phyloP scores from a whole-genome alignment of 2,329 filamentous ascomycete genomes.

The Teratosphaeriaceae sp. region DNA sequence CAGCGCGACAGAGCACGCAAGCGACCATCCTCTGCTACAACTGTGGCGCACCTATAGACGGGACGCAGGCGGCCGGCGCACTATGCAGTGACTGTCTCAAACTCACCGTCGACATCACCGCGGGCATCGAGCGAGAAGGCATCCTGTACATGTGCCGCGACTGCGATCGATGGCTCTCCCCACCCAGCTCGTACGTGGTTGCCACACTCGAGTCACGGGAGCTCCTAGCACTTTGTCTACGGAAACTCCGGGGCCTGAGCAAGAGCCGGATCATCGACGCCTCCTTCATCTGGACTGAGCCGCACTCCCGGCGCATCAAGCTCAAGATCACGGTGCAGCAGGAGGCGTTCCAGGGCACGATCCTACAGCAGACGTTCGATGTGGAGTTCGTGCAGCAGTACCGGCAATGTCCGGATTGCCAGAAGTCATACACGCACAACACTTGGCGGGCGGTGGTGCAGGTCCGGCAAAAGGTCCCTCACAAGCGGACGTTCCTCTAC shows the following conservation, averaged over 20 bases:
- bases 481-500: slow-evolving; percentile 80
- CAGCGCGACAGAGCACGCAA: slow-evolving; percentile 18
- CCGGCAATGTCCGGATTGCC: slow-evolving; percentile 92
- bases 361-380: slow-evolving; percentile 90
- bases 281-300: slow-evolving; percentile 96
- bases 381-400: slow-evolving; percentile 85
- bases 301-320: slow-evolving; percentile 85
- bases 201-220: slow-evolving; percentile 85
- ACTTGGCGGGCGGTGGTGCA: slow-evolving; percentile 92
- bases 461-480: slow-evolving; percentile 91
- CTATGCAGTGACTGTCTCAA: slow-evolving; percentile 96
- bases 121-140: slow-evolving; percentile 85
- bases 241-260: slow-evolving; percentile 76
- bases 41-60: slow-evolving; percentile 92
- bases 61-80: slow-evolving; percentile 78
- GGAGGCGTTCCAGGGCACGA: slow-evolving; percentile 58
- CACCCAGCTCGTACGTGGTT: slow-evolving; percentile 78
- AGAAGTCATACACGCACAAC: slow-evolving; percentile 94
- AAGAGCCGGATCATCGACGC: slow-evolving; percentile 95
- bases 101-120: slow-evolving; percentile 85
- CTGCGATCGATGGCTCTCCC: slow-evolving; percentile 89
- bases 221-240: slow-evolving; percentile 82
- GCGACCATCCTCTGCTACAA: slow-evolving; percentile 92
- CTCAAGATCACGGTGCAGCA: slow-evolving; percentile 92
- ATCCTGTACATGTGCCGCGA: slow-evolving; percentile 87